phyloP scores from a whole-genome alignment of 345 rosid species.

The Salix exigua region DNA sequence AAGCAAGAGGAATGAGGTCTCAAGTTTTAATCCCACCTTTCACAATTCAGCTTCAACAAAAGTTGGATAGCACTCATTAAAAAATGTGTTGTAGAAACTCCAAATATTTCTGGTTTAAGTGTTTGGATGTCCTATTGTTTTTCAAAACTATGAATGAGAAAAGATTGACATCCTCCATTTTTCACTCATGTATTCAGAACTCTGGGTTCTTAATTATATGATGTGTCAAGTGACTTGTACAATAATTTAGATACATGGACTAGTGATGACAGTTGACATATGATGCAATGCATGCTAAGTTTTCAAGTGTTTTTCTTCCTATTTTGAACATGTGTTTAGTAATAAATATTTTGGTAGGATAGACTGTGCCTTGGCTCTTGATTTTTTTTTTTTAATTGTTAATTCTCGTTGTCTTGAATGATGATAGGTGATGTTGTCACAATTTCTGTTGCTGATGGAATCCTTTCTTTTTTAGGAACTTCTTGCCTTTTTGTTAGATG shows the following conservation, averaged over 20 bases:
- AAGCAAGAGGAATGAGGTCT: not conserved
- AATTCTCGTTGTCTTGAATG: not conserved
- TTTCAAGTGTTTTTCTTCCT: not conserved
- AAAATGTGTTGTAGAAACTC: not conserved
- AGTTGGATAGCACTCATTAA: not conserved
- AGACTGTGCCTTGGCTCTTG: not conserved
- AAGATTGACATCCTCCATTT: not conserved
- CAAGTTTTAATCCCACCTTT: not conserved
- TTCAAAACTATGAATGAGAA: not conserved
- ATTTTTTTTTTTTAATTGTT: not conserved
- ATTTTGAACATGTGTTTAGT: not conserved
- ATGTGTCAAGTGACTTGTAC: not conserved
- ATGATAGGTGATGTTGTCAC: not conserved
- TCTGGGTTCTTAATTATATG: not conserved
- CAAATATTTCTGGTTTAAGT: not conserved
- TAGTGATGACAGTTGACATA: not conserved
- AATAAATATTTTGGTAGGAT: not conserved
- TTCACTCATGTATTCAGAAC: not conserved
- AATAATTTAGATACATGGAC: not conserved
- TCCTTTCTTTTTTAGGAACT: constrained; percentile 53
- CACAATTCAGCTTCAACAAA: not conserved
- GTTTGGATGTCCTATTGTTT: not conserved
- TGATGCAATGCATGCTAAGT: not conserved
- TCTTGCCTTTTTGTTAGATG: constrained; percentile 86
- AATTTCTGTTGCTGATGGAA: not conserved